Conservation (phyloP, 2,329 filamentous ascomycete species). For the Colletotrichum tamarilloi region DNA sequence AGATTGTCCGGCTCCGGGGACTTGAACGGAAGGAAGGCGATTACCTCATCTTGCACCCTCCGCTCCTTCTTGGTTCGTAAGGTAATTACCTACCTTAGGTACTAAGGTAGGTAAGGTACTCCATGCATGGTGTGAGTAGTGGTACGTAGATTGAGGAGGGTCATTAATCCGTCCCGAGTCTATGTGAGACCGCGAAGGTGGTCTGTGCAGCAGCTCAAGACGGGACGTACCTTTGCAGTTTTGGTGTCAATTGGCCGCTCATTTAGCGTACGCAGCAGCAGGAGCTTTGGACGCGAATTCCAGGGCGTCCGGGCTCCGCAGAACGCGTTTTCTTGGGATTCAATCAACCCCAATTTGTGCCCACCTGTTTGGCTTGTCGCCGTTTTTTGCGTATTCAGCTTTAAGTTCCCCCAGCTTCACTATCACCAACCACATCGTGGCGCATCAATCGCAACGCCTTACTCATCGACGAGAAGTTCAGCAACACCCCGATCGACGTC, state of each 20-base stretch:
- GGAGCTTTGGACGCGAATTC: conserved; percentile 31
- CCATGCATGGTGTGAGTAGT: too few species aligned
- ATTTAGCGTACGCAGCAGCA: conserved; percentile 21
- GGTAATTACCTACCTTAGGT: too few species aligned
- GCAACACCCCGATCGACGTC: not conserved
- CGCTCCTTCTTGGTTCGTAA: not conserved
- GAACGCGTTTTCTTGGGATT: conserved; percentile 32
- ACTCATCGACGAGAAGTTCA: not conserved
- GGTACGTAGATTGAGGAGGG: not conserved
- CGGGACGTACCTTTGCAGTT: not conserved
- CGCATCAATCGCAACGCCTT: not conserved
- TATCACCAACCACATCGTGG: not conserved
- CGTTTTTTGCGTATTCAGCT: not conserved
- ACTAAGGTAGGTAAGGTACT: too few species aligned
- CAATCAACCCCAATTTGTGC: conserved; percentile 29
- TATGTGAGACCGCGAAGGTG: not conserved
- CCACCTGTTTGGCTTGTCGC: not conserved
- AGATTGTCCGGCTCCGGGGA: not conserved
- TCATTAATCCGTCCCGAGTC: not conserved
- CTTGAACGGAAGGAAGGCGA: not conserved
- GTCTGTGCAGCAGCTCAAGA: conserved; percentile 7
- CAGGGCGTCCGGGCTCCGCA: conserved; percentile 29
- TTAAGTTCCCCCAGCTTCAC: not conserved
- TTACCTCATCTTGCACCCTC: not conserved
- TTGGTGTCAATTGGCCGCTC: conserved; percentile 8